Conservation (phyloP, 345 rosid genomes). For the Acer yangbiense region DNA sequence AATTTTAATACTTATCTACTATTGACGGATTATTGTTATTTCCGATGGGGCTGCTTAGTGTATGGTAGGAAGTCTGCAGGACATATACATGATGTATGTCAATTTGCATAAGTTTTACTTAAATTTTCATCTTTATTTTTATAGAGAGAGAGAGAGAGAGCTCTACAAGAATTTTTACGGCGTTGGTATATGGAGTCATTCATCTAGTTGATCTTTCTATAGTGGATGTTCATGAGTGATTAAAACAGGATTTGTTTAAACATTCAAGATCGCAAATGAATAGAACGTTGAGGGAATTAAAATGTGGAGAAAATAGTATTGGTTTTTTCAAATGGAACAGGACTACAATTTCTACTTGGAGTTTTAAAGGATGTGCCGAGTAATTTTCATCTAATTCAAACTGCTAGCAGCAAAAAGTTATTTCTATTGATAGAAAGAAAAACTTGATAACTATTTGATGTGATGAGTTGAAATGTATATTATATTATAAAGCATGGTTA, state of each 20-base stretch:
- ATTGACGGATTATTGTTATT: neutral
- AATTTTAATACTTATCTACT: neutral
- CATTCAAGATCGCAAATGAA: neutral
- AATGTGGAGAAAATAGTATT: neutral
- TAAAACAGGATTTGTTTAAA: neutral
- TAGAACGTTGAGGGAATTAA: neutral
- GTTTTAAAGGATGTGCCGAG: too few relatives aligned
- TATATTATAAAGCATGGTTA: too few relatives aligned
- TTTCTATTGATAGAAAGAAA: too few relatives aligned
- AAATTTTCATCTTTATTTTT: neutral
- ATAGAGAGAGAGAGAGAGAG: neutral
- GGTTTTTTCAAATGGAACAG: too few relatives aligned
- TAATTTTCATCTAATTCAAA: too few relatives aligned
- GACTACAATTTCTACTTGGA: too few relatives aligned
- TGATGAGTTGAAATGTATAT: too few relatives aligned
- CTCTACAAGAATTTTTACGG: neutral
- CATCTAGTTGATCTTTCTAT: neutral
- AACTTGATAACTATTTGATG: too few relatives aligned
- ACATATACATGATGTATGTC: neutral
- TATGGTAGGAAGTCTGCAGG: neutral
- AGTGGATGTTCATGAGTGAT: neutral
- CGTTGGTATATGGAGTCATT: neutral
- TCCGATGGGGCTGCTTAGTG: neutral
- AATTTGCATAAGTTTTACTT: neutral
- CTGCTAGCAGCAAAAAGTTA: too few relatives aligned